Evolutionary conservation across 169 alveolate genomes (phyloP), one percentile per base, ranked within the genome.

Genomic region (Cyclospora cayetanensis): DNA sequence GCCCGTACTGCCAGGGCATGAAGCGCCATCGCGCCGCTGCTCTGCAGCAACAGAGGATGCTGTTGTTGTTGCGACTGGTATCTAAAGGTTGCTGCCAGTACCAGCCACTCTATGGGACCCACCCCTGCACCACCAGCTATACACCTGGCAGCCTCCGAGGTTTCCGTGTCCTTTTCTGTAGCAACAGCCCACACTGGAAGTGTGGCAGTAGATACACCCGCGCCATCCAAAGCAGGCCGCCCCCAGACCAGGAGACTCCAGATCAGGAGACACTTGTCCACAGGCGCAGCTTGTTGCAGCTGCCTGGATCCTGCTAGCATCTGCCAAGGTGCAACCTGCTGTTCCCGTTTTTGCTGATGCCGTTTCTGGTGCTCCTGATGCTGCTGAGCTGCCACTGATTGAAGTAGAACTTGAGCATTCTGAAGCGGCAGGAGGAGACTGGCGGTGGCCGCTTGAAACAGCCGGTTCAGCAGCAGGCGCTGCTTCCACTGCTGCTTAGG

Each of bases 21-120:
- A 9, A 68, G 46, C 27, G 80, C 80, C 80, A 68, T 68, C n/a
- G 80, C 80, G 20, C 50, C 80, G 80, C 80, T 68, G 80, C 80
- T 68, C 46, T 68, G 80, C 80, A 68, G 80, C 80, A 68, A 46
- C 80, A 68, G 18, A n/a, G n/a, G n/a, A n/a, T n/a, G n/a, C 72
- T 60, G 72, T 31, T 60, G 72, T 12, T 60, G 72, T n/a, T 1
- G 72, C 35, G 7, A 31, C 72, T 20, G 31, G 35, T n/a, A 31
- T 15, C 72, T 12, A n/a, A 60, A 60, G 31, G 72, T n/a, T 1
- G 72, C 80, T 31, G 80, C 20, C 41, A 68, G 46, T 7, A 35
- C 43, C 31, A 68, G 46, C 80, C 80, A 68, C 25, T 34, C 80
- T 2, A 68, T n/a, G 80, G 80, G 46, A 41, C 80, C 46, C 20